A percentile compares a stretch with the other conserved stretches of the same genome.
Evolutionary conservation across 2,329 filamentous ascomycete genomes (phyloP).

Genomic region (Beauveria australis): DNA sequence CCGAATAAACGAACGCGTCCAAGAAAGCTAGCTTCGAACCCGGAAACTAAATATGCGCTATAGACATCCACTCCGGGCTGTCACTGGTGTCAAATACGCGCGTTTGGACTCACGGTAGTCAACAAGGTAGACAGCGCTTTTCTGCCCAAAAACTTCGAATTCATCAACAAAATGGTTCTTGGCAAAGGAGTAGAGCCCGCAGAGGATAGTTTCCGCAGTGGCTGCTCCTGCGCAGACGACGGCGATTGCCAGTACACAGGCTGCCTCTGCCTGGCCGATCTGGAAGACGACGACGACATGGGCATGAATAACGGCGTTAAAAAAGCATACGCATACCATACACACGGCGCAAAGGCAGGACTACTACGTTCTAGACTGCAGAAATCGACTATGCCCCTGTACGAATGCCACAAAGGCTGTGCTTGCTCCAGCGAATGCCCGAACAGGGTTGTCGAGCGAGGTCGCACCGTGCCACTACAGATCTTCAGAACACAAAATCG

Average conservation of each 20-base stretch:
- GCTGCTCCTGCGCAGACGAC: constrained; percentile 57
- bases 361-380: constrained; percentile 45
- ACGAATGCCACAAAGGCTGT: constrained; percentile 72
- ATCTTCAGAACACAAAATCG: constrained; percentile 67
- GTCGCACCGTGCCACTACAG: constrained; percentile 60
- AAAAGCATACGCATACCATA: constrained; percentile 56
- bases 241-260: constrained; percentile 58
- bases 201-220: constrained; percentile 54
- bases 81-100: constrained; percentile 54
- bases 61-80: constrained; percentile 27
- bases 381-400: constrained; percentile 54
- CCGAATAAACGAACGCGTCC: neutral
- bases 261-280: constrained; percentile 63
- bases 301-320: constrained; percentile 12
- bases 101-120: constrained; percentile 47
- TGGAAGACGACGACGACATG: constrained; percentile 34
- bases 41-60: neutral
- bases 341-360: constrained; percentile 42
- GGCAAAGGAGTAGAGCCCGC: constrained; percentile 51
- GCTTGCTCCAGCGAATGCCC: constrained; percentile 56
- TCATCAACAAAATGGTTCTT: constrained; percentile 56
- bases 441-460: constrained; percentile 69
- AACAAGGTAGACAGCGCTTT: constrained; percentile 51
- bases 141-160: constrained; percentile 58
- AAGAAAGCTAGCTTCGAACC: neutral